These are phyloP conservation scores for Hypholoma fasciculare DNA, from an alignment of 768 basidiomycete species.

Conservation along the genomic window DNA sequence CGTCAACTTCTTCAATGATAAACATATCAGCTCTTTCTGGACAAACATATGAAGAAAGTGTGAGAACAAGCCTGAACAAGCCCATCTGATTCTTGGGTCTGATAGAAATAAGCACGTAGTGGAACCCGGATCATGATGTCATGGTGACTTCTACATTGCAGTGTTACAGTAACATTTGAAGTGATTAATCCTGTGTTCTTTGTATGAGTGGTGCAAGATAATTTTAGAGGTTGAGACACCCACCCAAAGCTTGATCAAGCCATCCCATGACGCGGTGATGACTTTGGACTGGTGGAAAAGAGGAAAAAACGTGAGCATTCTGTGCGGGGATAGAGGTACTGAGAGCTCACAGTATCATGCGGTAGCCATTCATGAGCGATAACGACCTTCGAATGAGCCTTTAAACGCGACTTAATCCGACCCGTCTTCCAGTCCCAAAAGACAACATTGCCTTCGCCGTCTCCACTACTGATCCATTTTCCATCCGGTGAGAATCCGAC, in stretches of 20 bases:
- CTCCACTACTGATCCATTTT: slow-evolving; percentile 97
- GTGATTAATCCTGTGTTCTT: slow-evolving; percentile 37
- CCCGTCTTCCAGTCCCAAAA: slow-evolving; percentile 99
- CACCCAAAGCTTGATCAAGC: slow-evolving; percentile 97
- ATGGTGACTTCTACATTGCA: slow-evolving; percentile 17
- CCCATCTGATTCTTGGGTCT: not conserved
- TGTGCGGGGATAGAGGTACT: slow-evolving; percentile 39
- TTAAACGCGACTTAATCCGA: slow-evolving; percentile 86
- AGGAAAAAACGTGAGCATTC: slow-evolving; percentile 9
- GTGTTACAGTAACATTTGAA: slow-evolving; percentile 18
- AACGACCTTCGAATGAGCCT: slow-evolving; percentile 93
- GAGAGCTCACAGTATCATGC: slow-evolving; percentile 86
- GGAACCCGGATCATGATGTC: slow-evolving; percentile 20
- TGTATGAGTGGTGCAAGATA: slow-evolving; percentile 10
- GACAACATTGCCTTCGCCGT: slow-evolving; percentile 91
- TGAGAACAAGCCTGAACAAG: not conserved
- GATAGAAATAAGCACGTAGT: slow-evolving; percentile 8
- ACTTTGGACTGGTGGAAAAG: slow-evolving; percentile 77
- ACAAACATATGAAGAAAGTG: not conserved
- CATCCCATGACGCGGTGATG: slow-evolving; percentile 97
- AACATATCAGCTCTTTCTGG: not conserved
- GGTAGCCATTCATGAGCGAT: slow-evolving; percentile 98
- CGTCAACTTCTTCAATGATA: not conserved
- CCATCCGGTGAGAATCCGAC: slow-evolving; percentile 98
- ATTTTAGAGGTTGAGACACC: slow-evolving; percentile 27